phyloP scores from a whole-genome alignment of 441 rosid genomes.

The Melastoma candidum region DNA sequence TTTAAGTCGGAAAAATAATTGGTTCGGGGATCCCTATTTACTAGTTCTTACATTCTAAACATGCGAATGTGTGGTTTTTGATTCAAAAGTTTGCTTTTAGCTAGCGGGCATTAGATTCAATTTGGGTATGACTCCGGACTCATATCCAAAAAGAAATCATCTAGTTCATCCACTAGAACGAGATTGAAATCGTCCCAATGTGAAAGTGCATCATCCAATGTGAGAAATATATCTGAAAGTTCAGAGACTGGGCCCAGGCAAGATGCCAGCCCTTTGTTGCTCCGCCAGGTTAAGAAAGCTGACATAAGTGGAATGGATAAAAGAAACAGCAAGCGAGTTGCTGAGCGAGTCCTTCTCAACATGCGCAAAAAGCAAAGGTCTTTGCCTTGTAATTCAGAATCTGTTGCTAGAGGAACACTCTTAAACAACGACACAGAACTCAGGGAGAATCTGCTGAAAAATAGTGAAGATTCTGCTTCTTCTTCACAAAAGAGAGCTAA shows the following conservation, averaged over 20 bases:
- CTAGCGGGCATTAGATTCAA: too few relatives aligned
- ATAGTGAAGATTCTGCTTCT: constrained; percentile 68
- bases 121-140: too few relatives aligned
- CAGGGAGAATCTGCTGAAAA: constrained; percentile 44
- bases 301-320: constrained; percentile 52
- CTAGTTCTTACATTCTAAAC: too few relatives aligned
- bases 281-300: constrained; percentile 48
- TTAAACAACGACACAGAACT: constrained; percentile 38
- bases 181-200: constrained; percentile 55
- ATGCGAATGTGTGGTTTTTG: too few relatives aligned
- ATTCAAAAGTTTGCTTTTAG: too few relatives aligned
- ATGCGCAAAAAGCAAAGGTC: constrained; percentile 84
- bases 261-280: constrained; percentile 40
- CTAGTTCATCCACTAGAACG: constrained; percentile 37
- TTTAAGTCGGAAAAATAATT: too few relatives aligned
- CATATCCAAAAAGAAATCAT: constrained; percentile 43
- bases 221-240: constrained; percentile 56
- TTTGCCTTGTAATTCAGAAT: constrained; percentile 64
- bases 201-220: constrained; percentile 94
- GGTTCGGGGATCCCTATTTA: too few relatives aligned
- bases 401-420: constrained; percentile 52
- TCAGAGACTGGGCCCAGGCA: constrained; percentile 66
- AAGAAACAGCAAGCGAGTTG: constrained; percentile 85
- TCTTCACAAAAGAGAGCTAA: constrained; percentile 64
- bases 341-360: constrained; percentile 70